Conservation (phyloP, 306 rosid species). For the Glycine soja region DNA sequence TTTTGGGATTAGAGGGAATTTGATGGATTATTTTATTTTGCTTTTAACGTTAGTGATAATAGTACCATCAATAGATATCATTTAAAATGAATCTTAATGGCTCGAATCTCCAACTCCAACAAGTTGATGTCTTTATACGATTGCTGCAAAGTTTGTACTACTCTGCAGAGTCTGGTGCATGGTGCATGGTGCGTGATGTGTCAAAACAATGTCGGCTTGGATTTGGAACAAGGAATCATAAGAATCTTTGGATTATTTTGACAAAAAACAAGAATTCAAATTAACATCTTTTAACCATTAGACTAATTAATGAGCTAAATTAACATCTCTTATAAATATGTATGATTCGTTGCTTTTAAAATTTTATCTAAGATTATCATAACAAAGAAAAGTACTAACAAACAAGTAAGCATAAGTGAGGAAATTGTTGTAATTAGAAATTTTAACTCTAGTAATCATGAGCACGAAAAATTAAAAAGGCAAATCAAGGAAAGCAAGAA, state of each 20-base stretch:
- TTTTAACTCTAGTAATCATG: no score
- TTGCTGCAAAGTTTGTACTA: constrained; percentile 2
- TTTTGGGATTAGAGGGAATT: constrained; percentile 37
- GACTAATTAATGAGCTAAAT: no score
- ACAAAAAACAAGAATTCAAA: not conserved
- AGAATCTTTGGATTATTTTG: constrained; percentile 27
- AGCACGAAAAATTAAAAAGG: no score
- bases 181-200: constrained; percentile 13
- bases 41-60: constrained; percentile 21
- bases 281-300: not conserved
- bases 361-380: not conserved
- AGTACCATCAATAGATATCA: not conserved
- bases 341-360: not conserved
- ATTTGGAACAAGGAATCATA: constrained; percentile 31
- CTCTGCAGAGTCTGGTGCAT: constrained; percentile 20
- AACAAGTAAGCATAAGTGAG: not conserved
- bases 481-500: no score
- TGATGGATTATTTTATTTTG: not conserved
- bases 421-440: no score
- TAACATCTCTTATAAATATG: not conserved
- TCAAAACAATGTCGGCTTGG: constrained; percentile 43
- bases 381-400: not conserved
- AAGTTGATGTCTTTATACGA: constrained; percentile 25
- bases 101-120: constrained; percentile 35
- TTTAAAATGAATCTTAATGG: constrained; percentile 39